Evolutionary conservation across 192 early-diverging fungal genomes (phyloP).

Genomic region (Allomyces javanicus): DNA sequence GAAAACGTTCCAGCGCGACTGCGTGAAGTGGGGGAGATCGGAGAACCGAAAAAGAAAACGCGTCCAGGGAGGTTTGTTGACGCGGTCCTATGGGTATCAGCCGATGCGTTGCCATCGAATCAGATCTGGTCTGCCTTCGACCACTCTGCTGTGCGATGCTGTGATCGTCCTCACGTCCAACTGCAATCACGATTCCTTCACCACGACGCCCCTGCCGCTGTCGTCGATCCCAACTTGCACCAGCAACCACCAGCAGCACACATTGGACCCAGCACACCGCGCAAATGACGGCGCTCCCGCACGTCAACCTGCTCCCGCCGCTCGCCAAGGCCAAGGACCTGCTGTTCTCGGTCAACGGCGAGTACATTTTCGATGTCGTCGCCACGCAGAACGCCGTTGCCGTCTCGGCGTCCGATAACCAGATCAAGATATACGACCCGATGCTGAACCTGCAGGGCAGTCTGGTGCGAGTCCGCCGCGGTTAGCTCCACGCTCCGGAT

Average conservation of each 20-base stretch:
- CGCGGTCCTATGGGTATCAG: no score
- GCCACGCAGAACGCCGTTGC: constrained; percentile 18
- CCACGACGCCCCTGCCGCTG: neutral
- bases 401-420: constrained; percentile 39
- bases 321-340: constrained; percentile 15
- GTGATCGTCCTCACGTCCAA: neutral
- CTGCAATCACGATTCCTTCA: no score
- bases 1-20: no score
- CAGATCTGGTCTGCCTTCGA: no score
- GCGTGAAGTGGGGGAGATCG: no score
- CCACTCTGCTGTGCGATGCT: no score
- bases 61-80: no score
- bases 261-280: neutral
- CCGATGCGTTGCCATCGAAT: no score
- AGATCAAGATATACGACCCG: constrained; percentile 44
- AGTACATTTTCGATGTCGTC: constrained; percentile 35
- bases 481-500: no score
- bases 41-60: no score
- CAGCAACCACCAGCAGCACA: neutral
- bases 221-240: neutral
- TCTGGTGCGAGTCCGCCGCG: neutral
- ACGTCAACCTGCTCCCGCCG: constrained; percentile 15
- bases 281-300: neutral
- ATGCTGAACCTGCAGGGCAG: neutral
- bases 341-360: constrained; percentile 20